A percentile compares a stretch with the other conserved stretches of the same genome.
phyloP scores from a whole-genome alignment of 371 early-diverging fungal genomes.

The Encephalitozoon romaleae region DNA sequence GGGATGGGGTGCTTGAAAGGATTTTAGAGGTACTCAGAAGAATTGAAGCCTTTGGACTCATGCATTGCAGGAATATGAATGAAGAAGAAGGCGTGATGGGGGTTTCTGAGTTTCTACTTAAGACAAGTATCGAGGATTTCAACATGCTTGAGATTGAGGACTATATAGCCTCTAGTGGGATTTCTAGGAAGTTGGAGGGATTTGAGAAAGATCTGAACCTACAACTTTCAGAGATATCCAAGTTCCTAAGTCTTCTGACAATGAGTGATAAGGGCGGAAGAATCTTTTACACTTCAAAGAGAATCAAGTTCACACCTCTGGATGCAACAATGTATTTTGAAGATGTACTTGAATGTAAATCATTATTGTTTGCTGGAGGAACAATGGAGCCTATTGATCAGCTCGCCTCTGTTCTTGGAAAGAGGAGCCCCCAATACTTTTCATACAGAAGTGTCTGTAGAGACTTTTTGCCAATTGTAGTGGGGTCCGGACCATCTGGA shows the following conservation, averaged over 20 bases:
- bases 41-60: constrained; percentile 1
- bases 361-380: constrained; percentile 81
- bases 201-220: constrained; percentile 10
- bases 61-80: neutral
- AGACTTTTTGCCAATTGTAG: constrained; percentile 63
- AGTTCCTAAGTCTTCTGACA: constrained; percentile 50
- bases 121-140: constrained; percentile 41
- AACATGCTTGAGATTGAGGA: constrained; percentile 57
- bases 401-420: constrained; percentile 17
- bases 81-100: constrained; percentile 19
- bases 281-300: constrained; percentile 21
- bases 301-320: constrained; percentile 65
- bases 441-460: neutral
- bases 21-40: constrained; percentile 26
- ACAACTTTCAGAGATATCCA: constrained; percentile 28
- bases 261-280: constrained; percentile 43
- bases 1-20: neutral
- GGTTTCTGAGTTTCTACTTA: constrained; percentile 50
- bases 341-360: constrained; percentile 70
- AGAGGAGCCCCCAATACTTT: constrained; percentile 6
- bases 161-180: constrained; percentile 6
- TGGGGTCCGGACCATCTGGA: constrained; percentile 66
- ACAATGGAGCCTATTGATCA: constrained; percentile 73
- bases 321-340: constrained; percentile 73
- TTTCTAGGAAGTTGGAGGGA: constrained; percentile 30